Percentiles rank a stretch among this genome's conserved stretches.
These are phyloP conservation scores for Annulohypoxylon stygium DNA, from an alignment of 495 filamentous ascomycete species.

Conservation along the genomic window DNA sequence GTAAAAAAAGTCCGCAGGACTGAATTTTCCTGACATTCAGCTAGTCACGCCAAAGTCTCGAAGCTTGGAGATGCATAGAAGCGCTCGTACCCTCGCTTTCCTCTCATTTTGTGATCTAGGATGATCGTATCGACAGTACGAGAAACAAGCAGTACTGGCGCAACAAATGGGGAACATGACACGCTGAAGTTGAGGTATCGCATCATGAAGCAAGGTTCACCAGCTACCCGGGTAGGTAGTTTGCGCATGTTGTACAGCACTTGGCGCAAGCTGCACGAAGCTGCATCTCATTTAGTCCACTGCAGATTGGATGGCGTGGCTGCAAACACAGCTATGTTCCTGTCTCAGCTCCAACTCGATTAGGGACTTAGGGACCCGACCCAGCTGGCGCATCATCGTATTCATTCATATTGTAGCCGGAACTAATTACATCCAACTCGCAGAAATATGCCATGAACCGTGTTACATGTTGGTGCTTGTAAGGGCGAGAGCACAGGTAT, in stretches of 20 bases:
- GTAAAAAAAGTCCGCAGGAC: slow-evolving; percentile 12
- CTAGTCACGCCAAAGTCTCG: slow-evolving; percentile 10
- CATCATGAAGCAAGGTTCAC: slow-evolving; percentile 20
- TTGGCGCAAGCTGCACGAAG: slow-evolving; percentile 35
- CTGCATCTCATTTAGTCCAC: slow-evolving; percentile 28
- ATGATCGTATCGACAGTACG: slow-evolving; percentile 11
- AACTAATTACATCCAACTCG: background rate
- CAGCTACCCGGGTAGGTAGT: slow-evolving; percentile 1
- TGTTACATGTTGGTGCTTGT: background rate
- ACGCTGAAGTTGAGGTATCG: slow-evolving; percentile 21
- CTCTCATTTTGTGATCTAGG: slow-evolving; percentile 10
- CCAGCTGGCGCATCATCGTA: slow-evolving; percentile 21
- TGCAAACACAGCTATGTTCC: slow-evolving; percentile 23
- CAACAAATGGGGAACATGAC: slow-evolving; percentile 1
- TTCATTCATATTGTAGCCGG: slow-evolving; percentile 17
- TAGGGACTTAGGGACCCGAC: slow-evolving; percentile 1
- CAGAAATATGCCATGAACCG: slow-evolving; percentile 17
- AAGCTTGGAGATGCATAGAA: slow-evolving; percentile 13
- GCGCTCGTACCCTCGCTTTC: slow-evolving; percentile 10
- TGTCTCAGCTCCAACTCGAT: slow-evolving; percentile 33
- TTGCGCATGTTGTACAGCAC: slow-evolving; percentile 27
- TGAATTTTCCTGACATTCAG: slow-evolving; percentile 24
- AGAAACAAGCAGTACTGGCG: slow-evolving; percentile 5
- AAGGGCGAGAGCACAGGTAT: background rate
- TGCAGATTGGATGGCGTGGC: slow-evolving; percentile 19